These are phyloP conservation scores for Liquidambar formosana DNA, from an alignment of 164 flowering plant species.

Conservation along the genomic window DNA sequence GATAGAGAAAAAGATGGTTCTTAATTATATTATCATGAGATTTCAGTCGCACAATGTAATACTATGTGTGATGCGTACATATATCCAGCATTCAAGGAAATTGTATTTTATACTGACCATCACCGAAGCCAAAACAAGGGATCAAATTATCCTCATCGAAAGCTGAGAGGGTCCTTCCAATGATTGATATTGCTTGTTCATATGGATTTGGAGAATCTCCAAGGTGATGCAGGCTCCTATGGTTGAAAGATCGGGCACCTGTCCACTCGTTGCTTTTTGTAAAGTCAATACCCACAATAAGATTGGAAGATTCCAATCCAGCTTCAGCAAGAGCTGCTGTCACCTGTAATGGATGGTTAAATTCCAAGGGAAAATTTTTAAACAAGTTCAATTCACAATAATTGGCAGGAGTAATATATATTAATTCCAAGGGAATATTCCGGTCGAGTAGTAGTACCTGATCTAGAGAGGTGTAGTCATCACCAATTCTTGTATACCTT, in stretches of 20 bases:
- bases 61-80: neutral
- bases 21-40: neutral
- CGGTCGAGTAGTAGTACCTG: no score
- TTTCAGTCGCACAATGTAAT: neutral
- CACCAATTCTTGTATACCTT: no score
- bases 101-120: conserved; percentile 20
- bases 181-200: conserved; percentile 33
- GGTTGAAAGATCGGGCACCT: conserved; percentile 26
- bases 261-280: conserved; percentile 40
- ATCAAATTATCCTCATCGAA: conserved; percentile 39
- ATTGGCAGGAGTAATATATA: no score
- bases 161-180: conserved; percentile 27
- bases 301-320: conserved; percentile 34
- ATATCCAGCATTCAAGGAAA: neutral
- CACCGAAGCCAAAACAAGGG: conserved; percentile 38
- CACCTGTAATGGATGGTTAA: conserved; percentile 18
- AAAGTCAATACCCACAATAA: conserved; percentile 31
- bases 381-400: neutral
- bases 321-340: conserved; percentile 27
- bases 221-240: conserved; percentile 24
- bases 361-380: neutral
- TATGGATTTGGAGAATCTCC: conserved; percentile 29
- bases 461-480: no score
- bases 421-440: no score
- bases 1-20: neutral